Evolutionary conservation across 768 basidiomycete species (phyloP), one percentile per base, ranked within the genome.

Genomic region (Mycena amicta): DNA sequence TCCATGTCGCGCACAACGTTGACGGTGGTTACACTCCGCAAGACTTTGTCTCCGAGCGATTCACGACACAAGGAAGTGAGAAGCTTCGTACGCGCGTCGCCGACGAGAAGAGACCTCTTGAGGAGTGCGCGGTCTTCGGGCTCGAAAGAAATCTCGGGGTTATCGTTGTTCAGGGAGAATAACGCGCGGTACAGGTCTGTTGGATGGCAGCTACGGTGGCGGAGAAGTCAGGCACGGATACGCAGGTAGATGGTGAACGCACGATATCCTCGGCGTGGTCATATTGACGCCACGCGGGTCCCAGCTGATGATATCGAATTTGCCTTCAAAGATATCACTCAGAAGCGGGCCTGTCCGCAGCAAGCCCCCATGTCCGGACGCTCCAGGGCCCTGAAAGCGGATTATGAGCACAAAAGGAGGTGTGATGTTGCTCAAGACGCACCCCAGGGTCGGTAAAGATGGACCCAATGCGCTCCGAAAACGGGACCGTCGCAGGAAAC

Each of bases 291-390:
- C 56, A n/a, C 60, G 60, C 30, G 60, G 60, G 27, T 61, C 60
- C 56, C 60, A 61, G 56, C 60, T 57, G 13, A 61, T 41, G 43
- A 61, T 61, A 26, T 61, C 60, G 23, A 57, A 61, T 40, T 46
- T 61, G 1, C 56, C 60, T 3, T 61, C 56, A 20, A 61, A 61
- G 6, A 61, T 55, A 2, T 26, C 29, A 22, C 60, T 61, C 26
- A 57, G 33, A 4, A 61, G 47, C 0, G 56, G 56, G 12, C 60
- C 60, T 1, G 49, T 57, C 8, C 18, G 27, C n/a, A 57, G 53
- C 1, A 61, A 31, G 2, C 49, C 33, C 1, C 46, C 16, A 30
- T 61, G 60, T 4, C 60, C 60, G 15, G 60, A 61, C 3, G 56
- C 56, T 30, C 56, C 60, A 2, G 60, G 60, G 33, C 60, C 60